A percentile compares a stretch with the other conserved stretches of the same genome.
These are phyloP conservation scores for Capronia epimyces DNA, from an alignment of 2,329 filamentous ascomycete genomes.

Conservation along the genomic window DNA sequence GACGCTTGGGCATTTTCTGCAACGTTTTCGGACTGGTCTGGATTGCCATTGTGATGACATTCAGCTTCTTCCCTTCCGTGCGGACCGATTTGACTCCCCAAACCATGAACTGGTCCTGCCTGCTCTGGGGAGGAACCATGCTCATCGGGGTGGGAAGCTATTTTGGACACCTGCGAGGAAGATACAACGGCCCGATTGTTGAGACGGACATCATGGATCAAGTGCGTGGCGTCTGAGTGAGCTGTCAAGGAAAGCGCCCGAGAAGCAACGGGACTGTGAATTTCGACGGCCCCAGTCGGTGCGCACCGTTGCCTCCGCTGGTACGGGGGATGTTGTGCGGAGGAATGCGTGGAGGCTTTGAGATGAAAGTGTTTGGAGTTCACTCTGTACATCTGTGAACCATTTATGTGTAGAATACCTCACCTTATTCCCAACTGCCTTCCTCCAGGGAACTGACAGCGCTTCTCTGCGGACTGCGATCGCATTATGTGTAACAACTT, in stretches of 20 bases:
- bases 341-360: no score
- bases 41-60: constrained; percentile 40
- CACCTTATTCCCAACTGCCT: no score
- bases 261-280: no score
- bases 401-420: no score
- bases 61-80: constrained; percentile 41
- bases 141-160: constrained; percentile 40
- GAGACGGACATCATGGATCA: constrained; percentile 25
- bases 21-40: constrained; percentile 42
- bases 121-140: constrained; percentile 40
- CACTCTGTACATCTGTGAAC: no score
- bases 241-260: not conserved
- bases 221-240: constrained; percentile 12
- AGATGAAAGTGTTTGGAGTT: no score
- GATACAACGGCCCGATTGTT: constrained; percentile 32
- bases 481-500: no score
- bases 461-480: no score
- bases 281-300: no score
- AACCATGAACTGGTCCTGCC: constrained; percentile 45
- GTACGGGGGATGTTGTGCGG: no score
- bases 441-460: no score
- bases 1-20: constrained; percentile 36
- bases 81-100: constrained; percentile 30
- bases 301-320: no score
- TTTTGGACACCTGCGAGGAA: constrained; percentile 30